Evolutionary conservation across 2,329 filamentous ascomycete species (phyloP).

Genomic region (Ophiostoma tasmaniense): DNA sequence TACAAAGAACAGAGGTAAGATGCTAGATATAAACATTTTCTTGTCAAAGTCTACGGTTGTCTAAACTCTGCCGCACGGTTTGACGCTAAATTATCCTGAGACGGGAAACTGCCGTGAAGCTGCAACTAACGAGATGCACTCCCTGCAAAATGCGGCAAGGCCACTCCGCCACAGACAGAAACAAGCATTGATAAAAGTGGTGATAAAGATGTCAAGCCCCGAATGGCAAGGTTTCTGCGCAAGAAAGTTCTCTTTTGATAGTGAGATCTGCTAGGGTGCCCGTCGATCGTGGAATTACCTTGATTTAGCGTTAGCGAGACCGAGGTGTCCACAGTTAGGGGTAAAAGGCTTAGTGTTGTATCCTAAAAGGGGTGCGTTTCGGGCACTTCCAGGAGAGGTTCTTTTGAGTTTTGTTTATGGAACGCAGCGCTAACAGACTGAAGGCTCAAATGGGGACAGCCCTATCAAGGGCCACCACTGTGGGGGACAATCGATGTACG

Average conservation of each 20-base stretch:
- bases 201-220: neutral
- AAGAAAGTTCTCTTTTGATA: slow-evolving; percentile 7
- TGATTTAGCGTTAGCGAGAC: slow-evolving; percentile 9
- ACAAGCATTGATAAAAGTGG: slow-evolving; percentile 6
- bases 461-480: neutral
- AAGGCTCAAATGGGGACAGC: neutral
- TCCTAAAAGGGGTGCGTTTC: neutral
- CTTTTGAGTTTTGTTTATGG: neutral
- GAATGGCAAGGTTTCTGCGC: slow-evolving; percentile 3
- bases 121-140: neutral
- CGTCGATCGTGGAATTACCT: slow-evolving; percentile 6
- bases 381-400: neutral
- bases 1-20: neutral
- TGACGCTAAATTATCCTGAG: neutral
- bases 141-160: slow-evolving; percentile 3
- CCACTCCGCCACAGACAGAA: slow-evolving; percentile 5
- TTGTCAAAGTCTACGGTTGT: neutral
- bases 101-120: neutral
- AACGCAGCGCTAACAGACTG: neutral
- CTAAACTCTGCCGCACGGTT: neutral
- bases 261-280: slow-evolving; percentile 7
- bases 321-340: slow-evolving; percentile 1
- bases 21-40: neutral
- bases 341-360: slow-evolving; percentile 4
- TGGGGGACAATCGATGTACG: neutral